Conservation (phyloP, 805 yeast species). For the Monosporozyma yasuniensis region DNA sequence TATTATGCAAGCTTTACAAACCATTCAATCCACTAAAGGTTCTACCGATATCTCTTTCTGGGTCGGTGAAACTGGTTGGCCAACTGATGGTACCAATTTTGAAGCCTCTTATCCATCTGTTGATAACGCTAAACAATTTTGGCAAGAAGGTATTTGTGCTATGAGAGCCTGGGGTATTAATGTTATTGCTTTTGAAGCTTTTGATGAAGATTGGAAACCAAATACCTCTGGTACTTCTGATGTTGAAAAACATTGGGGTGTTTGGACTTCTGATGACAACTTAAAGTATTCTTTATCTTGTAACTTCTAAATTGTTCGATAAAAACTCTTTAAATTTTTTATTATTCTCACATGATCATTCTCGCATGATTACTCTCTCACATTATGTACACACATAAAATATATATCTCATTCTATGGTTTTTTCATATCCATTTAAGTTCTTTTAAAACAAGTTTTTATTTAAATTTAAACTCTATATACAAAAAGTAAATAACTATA, state of each 20-base stretch:
- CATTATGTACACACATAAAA: background rate
- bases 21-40: constrained; percentile 79
- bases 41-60: constrained; percentile 78
- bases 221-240: constrained; percentile 73
- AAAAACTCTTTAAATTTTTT: no score
- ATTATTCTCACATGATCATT: background rate
- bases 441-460: background rate
- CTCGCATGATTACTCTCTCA: background rate
- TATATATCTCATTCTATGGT: background rate
- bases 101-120: constrained; percentile 60
- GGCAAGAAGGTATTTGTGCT: constrained; percentile 86
- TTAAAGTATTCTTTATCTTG: constrained; percentile 42
- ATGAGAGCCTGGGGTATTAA: constrained; percentile 94
- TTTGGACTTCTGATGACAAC: constrained; percentile 47
- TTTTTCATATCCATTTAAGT: background rate
- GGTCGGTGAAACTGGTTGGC: constrained; percentile 99
- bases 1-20: constrained; percentile 93
- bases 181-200: constrained; percentile 88
- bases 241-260: constrained; percentile 96
- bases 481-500: background rate
- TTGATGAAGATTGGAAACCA: constrained; percentile 96
- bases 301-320: constrained; percentile 37
- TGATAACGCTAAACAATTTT: constrained; percentile 67
- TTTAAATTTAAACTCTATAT: background rate
- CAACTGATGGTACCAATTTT: constrained; percentile 71